These are phyloP conservation scores for Boletus insuetus DNA, from an alignment of 768 basidiomycete species.

Conservation along the genomic window DNA sequence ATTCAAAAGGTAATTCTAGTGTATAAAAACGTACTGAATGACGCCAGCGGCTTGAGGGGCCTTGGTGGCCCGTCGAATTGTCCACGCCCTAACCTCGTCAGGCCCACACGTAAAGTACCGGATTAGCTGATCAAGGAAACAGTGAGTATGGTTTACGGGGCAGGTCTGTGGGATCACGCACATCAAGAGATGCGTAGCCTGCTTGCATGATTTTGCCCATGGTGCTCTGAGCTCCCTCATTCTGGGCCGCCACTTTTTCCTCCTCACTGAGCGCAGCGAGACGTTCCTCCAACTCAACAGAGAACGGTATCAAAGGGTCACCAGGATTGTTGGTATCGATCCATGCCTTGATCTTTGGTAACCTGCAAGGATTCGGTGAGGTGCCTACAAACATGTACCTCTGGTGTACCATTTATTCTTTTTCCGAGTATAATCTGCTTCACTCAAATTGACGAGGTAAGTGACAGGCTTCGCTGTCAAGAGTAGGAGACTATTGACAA, in stretches of 20 bases:
- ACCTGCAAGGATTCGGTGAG: constrained; percentile 42
- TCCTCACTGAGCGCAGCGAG: constrained; percentile 59
- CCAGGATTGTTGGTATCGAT: constrained; percentile 96
- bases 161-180: constrained; percentile 35
- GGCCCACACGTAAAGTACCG: constrained; percentile 98
- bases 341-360: constrained; percentile 97
- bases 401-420: constrained; percentile 91
- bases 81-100: constrained; percentile 97
- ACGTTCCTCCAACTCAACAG: constrained; percentile 92
- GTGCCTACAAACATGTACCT: neutral
- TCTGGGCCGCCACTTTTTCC: constrained; percentile 76
- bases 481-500: constrained; percentile 84
- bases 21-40: constrained; percentile 71
- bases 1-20: neutral
- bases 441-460: constrained; percentile 96
- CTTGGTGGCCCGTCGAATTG: constrained; percentile 88
- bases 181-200: constrained; percentile 84
- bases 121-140: constrained; percentile 60
- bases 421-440: constrained; percentile 91
- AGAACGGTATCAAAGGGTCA: constrained; percentile 94
- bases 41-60: constrained; percentile 98
- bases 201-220: constrained; percentile 94
- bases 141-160: neutral
- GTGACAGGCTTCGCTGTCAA: constrained; percentile 97
- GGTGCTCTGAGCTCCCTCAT: constrained; percentile 70